These are phyloP conservation scores for Dichotomopilus funicola DNA, from an alignment of 2,329 filamentous ascomycete species.

Conservation along the genomic window DNA sequence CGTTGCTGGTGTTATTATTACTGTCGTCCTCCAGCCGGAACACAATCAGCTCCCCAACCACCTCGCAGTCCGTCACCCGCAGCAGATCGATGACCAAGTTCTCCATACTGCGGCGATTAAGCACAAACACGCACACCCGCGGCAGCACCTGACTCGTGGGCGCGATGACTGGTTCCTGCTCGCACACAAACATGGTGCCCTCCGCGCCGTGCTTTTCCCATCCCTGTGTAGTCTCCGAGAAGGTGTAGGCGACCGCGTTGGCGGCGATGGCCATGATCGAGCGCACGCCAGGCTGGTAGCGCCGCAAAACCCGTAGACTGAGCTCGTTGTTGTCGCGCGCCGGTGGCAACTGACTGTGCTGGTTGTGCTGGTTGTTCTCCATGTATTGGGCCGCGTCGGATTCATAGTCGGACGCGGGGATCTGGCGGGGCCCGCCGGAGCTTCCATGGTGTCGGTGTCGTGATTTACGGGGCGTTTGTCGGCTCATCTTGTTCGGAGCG, in stretches of 20 bases:
- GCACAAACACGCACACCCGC: constrained; percentile 58
- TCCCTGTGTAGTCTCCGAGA: constrained; percentile 53
- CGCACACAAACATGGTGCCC: constrained; percentile 83
- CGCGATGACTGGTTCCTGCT: constrained; percentile 42
- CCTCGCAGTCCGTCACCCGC: constrained; percentile 56
- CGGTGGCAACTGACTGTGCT: constrained; percentile 43
- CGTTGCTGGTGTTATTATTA: constrained; percentile 15
- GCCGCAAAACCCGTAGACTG: constrained; percentile 76
- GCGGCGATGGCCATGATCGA: constrained; percentile 73
- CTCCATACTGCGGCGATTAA: constrained; percentile 65
- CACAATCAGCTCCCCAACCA: constrained; percentile 50
- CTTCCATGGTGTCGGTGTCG: constrained; percentile 25
- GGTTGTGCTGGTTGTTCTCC: constrained; percentile 29
- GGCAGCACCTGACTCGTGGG: constrained; percentile 32
- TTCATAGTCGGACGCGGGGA: constrained; percentile 55
- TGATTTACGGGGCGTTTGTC: constrained; percentile 33
- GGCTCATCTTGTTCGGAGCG: constrained; percentile 34
- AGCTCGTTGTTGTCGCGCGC: constrained; percentile 71
- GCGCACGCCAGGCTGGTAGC: constrained; percentile 69
- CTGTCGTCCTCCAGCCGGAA: constrained; percentile 34
- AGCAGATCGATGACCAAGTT: constrained; percentile 64
- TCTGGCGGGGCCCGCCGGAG: constrained; percentile 25
- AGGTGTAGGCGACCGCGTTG: constrained; percentile 81
- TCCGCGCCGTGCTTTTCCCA: constrained; percentile 88
- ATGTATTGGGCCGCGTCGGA: constrained; percentile 53